These are phyloP conservation scores for Sphaerulina musiva DNA, from an alignment of 2,329 filamentous ascomycete species.

Conservation along the genomic window DNA sequence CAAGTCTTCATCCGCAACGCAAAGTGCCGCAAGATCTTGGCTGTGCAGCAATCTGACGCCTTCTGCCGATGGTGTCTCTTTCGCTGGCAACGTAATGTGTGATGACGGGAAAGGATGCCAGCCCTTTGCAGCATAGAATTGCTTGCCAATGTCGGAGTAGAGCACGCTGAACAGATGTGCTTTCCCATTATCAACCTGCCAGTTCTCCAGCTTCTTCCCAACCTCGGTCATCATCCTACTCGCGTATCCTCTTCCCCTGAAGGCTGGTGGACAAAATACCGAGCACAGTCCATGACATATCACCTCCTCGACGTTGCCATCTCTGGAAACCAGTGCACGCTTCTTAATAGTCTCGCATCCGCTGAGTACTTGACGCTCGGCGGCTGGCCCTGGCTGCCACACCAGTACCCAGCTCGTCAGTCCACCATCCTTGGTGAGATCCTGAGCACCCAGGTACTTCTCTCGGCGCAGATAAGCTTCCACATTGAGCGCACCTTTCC, in stretches of 20 bases:
- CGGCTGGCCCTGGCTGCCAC: constrained; percentile 34
- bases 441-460: constrained; percentile 45
- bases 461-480: constrained; percentile 55
- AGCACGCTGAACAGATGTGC: constrained; percentile 64
- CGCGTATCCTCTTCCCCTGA: constrained; percentile 69
- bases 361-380: constrained; percentile 43
- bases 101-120: constrained; percentile 70
- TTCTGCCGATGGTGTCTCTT: constrained; percentile 13
- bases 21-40: constrained; percentile 55
- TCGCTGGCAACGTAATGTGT: constrained; percentile 59
- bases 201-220: constrained; percentile 48
- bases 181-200: constrained; percentile 44
- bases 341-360: constrained; percentile 54
- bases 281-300: constrained; percentile 68
- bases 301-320: constrained; percentile 49
- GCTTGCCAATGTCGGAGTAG: constrained; percentile 79
- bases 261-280: constrained; percentile 64
- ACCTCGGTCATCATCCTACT: constrained; percentile 66
- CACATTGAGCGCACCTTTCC: constrained; percentile 51
- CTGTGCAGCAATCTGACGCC: constrained; percentile 44
- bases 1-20: constrained; percentile 57
- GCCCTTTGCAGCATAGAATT: constrained; percentile 69
- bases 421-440: constrained; percentile 49
- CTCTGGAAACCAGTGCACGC: constrained; percentile 39
- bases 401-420: constrained; percentile 57